Evolutionary conservation across 805 yeast genomes (phyloP).

Genomic region (Kregervanrija delftensis): DNA sequence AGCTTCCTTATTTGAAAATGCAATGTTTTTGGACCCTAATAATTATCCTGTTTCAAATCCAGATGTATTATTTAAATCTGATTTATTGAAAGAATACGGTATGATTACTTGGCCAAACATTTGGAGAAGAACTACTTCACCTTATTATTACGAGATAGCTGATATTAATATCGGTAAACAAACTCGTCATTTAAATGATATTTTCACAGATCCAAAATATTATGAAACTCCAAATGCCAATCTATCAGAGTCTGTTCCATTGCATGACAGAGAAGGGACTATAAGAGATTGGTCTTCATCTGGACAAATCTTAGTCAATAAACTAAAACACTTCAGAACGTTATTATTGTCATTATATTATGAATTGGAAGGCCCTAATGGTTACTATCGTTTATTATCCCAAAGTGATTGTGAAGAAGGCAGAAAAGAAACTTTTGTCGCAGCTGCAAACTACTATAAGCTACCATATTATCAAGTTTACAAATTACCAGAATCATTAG

Average conservation of each 20-base stretch:
- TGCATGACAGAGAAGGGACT: slow-evolving; percentile 53
- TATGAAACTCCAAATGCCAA: slow-evolving; percentile 16
- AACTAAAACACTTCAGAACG: slow-evolving; percentile 46
- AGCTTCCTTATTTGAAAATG: slow-evolving; percentile 41
- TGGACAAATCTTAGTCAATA: slow-evolving; percentile 56
- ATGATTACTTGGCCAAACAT: slow-evolving; percentile 68
- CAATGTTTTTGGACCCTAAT: slow-evolving; percentile 38
- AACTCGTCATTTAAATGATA: slow-evolving; percentile 28
- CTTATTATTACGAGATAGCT: slow-evolving; percentile 52
- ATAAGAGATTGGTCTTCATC: slow-evolving; percentile 59
- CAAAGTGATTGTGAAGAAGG: slow-evolving; percentile 71
- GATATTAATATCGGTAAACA: slow-evolving; percentile 29
- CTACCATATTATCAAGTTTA: slow-evolving; percentile 48
- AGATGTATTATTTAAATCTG: slow-evolving; percentile 39
- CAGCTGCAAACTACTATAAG: slow-evolving; percentile 51
- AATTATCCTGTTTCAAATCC: slow-evolving; percentile 41
- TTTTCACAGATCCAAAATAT: slow-evolving; percentile 15
- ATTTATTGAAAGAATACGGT: slow-evolving; percentile 37
- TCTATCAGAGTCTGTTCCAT: slow-evolving; percentile 26
- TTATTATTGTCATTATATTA: slow-evolving; percentile 52
- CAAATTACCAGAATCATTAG: slow-evolving; percentile 14
- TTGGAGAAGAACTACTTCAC: slow-evolving; percentile 62
- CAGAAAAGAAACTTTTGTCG: slow-evolving; percentile 71
- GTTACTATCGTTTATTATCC: slow-evolving; percentile 49
- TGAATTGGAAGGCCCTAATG: slow-evolving; percentile 52